Conservation (phyloP, 306 rosid genomes). For the Dalbergia oliveri region DNA sequence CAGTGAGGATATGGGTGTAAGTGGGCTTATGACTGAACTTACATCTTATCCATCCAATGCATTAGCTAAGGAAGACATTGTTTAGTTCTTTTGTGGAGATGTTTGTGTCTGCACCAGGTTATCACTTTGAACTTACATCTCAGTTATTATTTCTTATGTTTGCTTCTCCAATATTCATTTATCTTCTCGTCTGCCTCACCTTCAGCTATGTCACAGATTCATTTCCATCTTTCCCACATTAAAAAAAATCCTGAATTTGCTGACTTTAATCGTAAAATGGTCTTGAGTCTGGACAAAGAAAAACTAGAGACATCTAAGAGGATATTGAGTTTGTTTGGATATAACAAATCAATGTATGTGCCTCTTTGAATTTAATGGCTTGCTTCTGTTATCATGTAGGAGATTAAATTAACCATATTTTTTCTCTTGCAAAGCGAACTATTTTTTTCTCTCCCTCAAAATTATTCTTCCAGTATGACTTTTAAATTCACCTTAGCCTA, state of each 20-base stretch:
- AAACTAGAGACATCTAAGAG: no score
- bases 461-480: background rate
- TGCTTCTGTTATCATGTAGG: no score
- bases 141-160: background rate
- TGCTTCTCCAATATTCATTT: background rate
- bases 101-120: background rate
- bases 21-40: constrained; percentile 54
- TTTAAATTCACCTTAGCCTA: background rate
- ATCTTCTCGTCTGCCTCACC: background rate
- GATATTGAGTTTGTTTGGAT: no score
- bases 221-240: background rate
- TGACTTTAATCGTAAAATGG: background rate
- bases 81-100: no score
- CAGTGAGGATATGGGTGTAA: constrained; percentile 50
- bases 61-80: constrained; percentile 13
- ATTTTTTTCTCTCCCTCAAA: background rate
- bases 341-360: no score
- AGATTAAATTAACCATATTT: no score
- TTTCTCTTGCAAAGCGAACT: background rate
- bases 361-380: no score
- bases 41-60: constrained; percentile 43
- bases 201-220: background rate
- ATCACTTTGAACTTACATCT: no score
- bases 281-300: no score
- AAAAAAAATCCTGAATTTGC: background rate